Evolutionary conservation across 2,329 filamentous ascomycete genomes (phyloP).

Genomic region (Penicillium sp.): DNA sequence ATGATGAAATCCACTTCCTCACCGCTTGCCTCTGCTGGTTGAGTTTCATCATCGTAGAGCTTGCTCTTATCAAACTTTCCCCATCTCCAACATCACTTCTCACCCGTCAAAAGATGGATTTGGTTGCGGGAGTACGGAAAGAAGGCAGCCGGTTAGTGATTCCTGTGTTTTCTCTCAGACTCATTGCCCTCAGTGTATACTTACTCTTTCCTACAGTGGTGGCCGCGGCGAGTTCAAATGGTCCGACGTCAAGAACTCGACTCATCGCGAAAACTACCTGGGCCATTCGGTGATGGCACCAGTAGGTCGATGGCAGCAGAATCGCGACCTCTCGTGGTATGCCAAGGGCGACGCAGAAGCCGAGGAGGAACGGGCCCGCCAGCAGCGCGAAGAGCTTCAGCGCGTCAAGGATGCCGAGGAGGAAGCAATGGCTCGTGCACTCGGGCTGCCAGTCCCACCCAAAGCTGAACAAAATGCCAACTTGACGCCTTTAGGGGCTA

Average conservation of each 20-base stretch:
- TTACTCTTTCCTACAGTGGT: slow-evolving; percentile 56
- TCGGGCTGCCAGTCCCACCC: slow-evolving; percentile 73
- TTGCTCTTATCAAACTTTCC: neutral
- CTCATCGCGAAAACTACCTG: slow-evolving; percentile 86
- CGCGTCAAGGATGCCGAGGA: slow-evolving; percentile 89
- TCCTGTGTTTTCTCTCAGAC: too few relatives aligned
- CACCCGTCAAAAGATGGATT: slow-evolving; percentile 63
- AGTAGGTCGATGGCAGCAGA: slow-evolving; percentile 88
- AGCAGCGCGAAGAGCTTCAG: slow-evolving; percentile 73
- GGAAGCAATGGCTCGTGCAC: slow-evolving; percentile 79
- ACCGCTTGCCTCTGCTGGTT: slow-evolving; percentile 9
- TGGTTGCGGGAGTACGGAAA: slow-evolving; percentile 90
- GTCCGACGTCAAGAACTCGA: slow-evolving; percentile 86
- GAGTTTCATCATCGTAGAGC: neutral
- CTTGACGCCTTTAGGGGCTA: slow-evolving; percentile 62
- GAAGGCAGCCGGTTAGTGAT: slow-evolving; percentile 68
- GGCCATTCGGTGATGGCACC: slow-evolving; percentile 91
- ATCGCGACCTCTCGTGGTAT: slow-evolving; percentile 68
- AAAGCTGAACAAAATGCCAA: slow-evolving; percentile 66
- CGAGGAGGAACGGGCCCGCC: slow-evolving; percentile 46
- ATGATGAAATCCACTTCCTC: slow-evolving; percentile 18
- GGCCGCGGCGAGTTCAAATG: slow-evolving; percentile 92
- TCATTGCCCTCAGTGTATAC: neutral
- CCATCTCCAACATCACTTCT: neutral
- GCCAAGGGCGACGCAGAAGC: slow-evolving; percentile 59